Evolutionary conservation across 2,329 filamentous ascomycete species (phyloP).

Genomic region (Fusarium subtropicale): DNA sequence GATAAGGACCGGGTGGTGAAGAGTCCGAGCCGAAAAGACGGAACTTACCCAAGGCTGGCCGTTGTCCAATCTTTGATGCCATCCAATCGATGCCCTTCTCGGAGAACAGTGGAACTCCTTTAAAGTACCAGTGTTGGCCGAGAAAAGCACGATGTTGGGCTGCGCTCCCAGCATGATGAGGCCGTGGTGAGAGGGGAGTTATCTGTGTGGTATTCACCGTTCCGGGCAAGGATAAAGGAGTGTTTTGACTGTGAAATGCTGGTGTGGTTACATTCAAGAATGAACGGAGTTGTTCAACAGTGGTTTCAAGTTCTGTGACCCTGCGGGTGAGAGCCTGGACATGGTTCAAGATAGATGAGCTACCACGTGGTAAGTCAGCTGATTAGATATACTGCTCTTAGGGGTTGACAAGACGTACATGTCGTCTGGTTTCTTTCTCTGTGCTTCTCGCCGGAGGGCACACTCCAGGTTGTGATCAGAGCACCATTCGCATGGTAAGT

Average conservation of each 20-base stretch:
- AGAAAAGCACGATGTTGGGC: not conserved
- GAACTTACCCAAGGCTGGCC: rapidly evolving
- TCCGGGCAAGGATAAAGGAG: not conserved
- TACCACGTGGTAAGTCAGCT: not conserved
- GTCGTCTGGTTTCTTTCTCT: not conserved
- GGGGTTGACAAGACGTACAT: not conserved
- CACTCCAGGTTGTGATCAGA: not conserved
- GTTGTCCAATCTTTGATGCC: not conserved
- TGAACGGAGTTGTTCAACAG: not conserved
- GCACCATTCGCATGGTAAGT: not conserved
- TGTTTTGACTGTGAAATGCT: not conserved
- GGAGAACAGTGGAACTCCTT: not conserved
- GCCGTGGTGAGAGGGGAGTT: not conserved
- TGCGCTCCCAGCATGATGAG: not conserved
- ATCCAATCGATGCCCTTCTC: not conserved
- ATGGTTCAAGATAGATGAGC: not conserved
- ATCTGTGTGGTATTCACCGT: not conserved
- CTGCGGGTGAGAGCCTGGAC: not conserved
- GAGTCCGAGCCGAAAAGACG: not conserved
- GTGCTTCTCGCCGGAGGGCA: not conserved
- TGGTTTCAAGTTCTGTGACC: not conserved
- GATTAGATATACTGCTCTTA: not conserved
- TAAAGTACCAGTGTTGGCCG: conserved; percentile 7
- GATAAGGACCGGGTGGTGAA: rapidly evolving
- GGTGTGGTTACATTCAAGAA: not conserved